Evolutionary conservation across 192 early-diverging fungal genomes (phyloP).

Genomic region (Oehlia diaphana): DNA sequence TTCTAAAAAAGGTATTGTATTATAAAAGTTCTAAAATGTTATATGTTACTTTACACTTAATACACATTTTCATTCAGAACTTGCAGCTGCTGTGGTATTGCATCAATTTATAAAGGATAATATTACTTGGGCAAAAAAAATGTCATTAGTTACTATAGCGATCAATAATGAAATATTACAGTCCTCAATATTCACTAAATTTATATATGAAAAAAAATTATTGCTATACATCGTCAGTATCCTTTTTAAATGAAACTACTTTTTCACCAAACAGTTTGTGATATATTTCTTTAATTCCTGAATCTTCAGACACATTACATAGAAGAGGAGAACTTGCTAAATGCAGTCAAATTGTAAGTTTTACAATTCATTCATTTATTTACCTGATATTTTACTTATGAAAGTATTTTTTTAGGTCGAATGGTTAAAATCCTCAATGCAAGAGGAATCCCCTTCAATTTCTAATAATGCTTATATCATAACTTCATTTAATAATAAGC

Average conservation of each 20-base stretch:
- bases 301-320: not conserved
- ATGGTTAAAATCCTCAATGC: not conserved
- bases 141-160: not conserved
- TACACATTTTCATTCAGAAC: not conserved
- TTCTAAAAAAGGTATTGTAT: conserved; percentile 15
- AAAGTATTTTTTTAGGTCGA: not conserved
- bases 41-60: not conserved
- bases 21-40: not conserved
- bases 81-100: not conserved
- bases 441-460: not conserved
- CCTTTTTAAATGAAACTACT: not conserved
- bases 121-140: not conserved
- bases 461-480: not conserved
- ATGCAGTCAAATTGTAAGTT: not conserved
- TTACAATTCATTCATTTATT: not conserved
- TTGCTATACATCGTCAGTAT: not conserved
- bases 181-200: not conserved
- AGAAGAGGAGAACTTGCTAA: not conserved
- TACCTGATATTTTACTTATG: not conserved
- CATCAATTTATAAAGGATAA: conserved; percentile 5
- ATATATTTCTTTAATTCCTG: not conserved
- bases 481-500: not conserved
- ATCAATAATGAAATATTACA: not conserved
- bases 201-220: conserved; percentile 5
- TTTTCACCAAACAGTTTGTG: not conserved